Base-by-base conservation (phyloP, 176 grass and related monocot genomes). In the Tuctoria greenei region DNA sequence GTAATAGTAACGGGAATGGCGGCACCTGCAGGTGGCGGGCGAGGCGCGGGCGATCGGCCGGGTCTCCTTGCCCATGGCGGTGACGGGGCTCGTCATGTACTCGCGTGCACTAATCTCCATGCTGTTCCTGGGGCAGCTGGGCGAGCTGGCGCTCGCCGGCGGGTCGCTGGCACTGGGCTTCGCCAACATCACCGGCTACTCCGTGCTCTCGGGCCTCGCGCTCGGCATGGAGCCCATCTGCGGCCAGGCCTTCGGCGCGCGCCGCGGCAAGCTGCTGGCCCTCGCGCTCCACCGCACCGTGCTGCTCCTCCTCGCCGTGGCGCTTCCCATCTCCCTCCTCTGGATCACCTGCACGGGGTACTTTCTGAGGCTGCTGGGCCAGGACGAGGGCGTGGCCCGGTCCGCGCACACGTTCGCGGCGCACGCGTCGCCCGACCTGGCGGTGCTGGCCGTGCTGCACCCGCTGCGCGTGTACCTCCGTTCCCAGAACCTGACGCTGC, bases 151-250 rank as follows among this genome's bases (percentile, higher is more conserved):
- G 60, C 91, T 99, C 26, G 95, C 95, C 9, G 92, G 89, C 9
- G 95, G 95, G 0, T 99, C 91, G 1, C 89, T 99, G 10, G 81
- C 95, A 1, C 82, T 99, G 0, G 95, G 95, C 64, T 95, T 99
- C 61, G 91, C 95, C 49, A 99, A 99, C 67, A 99, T 99, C 83
- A 99, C 95, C 1, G 95, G 95, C 20, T 99, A 99, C 86, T 95
- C 95, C 6, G 85, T 99, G 10, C 91, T 99, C 26, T 92, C 92
- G 0, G 96, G 95, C 0, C 85, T 99, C 12, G 92, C 96, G 51
- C 86, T 95, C 17, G 92, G 96, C 52, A 99, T 99, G 96, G 96
- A 99, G 82, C 96, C 96, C 55, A 90, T 99, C 54, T 99, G 92
- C 73, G 96, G 89, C 13, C 96, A 99, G 87, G 96, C 96, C 20